Percentiles rank a stretch among this genome's conserved stretches.
Evolutionary conservation across 2,329 filamentous ascomycete genomes (phyloP).

Genomic region (Paramyrothecium sp.): DNA sequence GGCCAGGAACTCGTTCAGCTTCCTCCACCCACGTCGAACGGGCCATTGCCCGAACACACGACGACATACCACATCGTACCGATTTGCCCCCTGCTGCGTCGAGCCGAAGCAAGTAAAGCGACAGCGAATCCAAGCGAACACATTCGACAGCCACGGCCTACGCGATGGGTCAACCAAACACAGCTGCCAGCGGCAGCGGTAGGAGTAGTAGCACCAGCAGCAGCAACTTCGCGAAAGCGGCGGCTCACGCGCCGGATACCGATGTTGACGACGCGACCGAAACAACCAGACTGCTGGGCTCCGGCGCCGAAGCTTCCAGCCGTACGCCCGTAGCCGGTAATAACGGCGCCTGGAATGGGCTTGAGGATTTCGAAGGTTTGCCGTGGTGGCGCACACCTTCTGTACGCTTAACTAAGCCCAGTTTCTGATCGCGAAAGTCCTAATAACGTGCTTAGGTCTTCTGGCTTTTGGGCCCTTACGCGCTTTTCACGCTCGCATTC

Average conservation of each 20-base stretch:
- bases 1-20: background rate
- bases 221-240: background rate
- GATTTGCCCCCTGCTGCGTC: background rate
- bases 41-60: background rate
- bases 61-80: background rate
- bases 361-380: conserved; percentile 57
- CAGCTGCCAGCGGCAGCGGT: background rate
- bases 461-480: conserved; percentile 81
- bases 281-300: conserved; percentile 36
- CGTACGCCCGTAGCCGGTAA: conserved; percentile 10
- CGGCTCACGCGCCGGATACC: background rate
- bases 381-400: conserved; percentile 65
- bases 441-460: conserved; percentile 55
- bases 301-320: conserved; percentile 15
- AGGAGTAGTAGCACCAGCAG: no score
- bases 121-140: no score
- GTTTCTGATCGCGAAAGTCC: conserved; percentile 1
- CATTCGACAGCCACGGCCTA: background rate
- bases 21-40: background rate
- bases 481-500: conserved; percentile 80
- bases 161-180: background rate
- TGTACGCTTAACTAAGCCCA: conserved; percentile 35
- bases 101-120: no score
- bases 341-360: conserved; percentile 41
- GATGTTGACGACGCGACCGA: conserved; percentile 25